Base-by-base conservation (phyloP, 2,329 filamentous ascomycete genomes). In the Fusarium agapanthi region DNA sequence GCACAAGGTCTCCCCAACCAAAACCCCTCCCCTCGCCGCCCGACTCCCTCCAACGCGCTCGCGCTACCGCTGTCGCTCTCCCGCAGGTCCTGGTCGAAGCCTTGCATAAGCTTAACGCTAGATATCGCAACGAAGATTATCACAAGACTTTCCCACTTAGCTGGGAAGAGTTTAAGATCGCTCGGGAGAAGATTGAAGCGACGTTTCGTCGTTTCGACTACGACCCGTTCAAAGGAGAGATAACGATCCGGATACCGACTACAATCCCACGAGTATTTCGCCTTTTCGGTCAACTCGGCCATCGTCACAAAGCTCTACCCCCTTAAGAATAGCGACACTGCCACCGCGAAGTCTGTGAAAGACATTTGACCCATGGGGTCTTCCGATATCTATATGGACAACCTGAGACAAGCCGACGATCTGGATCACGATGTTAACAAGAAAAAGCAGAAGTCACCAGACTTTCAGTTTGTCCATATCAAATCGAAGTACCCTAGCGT, bases 241-340 rank as follows among this genome's bases (percentile, higher is more conserved):
- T 14, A 0, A 20, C 11, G 0, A 44, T 44, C 41, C 41, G 16
- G 0, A 26, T 44, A n/a, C 3, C 1, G 0, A 1, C 41, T 4
- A 4, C 7, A 0, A 3, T 44, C 6, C 6, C 41, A 44, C 11
- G 41, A 44, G 4, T 6, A n/a, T 26, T 44, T 44, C 11, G n/a
- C 41, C 11, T 1, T 0, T 6, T 43, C 16, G 40, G 10, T 43
- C n/a, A 24, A 43, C 10, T 0, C 14, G 15, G 40, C 9, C 15
- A 10, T 43, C 10, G 1, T 7, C n/a, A 6, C 1, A 12, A 43
- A 43, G n/a, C n/a, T 43, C 15, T 24, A 0, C 6, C 4, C 15
- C 4, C 40, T 43, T 4, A 12, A 10, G 40, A 9, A 11, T 43
- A n/a, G n/a, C 40, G 40, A 41, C 14, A 41, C n/a, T 3, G 40